A percentile compares a stretch with the other conserved stretches of the same genome.
phyloP scores from a whole-genome alignment of 352 stramenopile genomes.

The Poterioochromonas sp. region DNA sequence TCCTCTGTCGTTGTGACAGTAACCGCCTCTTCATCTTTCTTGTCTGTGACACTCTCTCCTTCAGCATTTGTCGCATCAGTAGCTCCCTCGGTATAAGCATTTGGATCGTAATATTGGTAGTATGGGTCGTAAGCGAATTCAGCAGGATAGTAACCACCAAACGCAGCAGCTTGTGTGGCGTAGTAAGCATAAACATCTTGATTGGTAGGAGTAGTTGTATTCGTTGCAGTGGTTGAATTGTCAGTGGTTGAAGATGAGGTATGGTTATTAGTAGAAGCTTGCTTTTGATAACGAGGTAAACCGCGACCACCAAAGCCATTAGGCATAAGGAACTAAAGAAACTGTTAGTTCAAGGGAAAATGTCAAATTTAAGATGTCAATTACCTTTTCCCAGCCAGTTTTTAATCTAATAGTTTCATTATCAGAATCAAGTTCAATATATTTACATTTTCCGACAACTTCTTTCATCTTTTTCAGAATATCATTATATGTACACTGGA shows the following conservation, averaged over 20 bases:
- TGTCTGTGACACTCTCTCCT: background rate
- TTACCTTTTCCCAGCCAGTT: background rate
- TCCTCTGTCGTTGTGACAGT: background rate
- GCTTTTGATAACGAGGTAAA: conserved; percentile 6
- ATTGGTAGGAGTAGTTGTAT: too few species aligned
- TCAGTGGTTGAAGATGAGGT: too few species aligned
- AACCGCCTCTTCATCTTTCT: background rate
- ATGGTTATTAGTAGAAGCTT: background rate
- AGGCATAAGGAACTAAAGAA: background rate
- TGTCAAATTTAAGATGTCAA: background rate
- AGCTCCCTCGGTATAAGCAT: background rate
- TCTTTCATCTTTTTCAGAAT: background rate
- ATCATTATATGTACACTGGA: background rate
- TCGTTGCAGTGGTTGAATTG: too few species aligned
- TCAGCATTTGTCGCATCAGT: background rate
- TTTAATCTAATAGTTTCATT: conserved; percentile 21
- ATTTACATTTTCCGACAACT: background rate
- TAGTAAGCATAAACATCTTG: too few species aligned
- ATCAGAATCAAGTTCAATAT: conserved; percentile 4
- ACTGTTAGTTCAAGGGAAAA: background rate
- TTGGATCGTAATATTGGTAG: background rate
- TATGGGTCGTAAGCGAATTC: too few species aligned
- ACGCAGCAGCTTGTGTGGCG: too few species aligned
- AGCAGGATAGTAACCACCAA: too few species aligned
- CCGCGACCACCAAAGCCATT: background rate